Percentiles rank a stretch among this genome's conserved stretches.
These are phyloP conservation scores for Helicosporidium sp. DNA, from an alignment of 139 green algal species.

Conservation along the genomic window DNA sequence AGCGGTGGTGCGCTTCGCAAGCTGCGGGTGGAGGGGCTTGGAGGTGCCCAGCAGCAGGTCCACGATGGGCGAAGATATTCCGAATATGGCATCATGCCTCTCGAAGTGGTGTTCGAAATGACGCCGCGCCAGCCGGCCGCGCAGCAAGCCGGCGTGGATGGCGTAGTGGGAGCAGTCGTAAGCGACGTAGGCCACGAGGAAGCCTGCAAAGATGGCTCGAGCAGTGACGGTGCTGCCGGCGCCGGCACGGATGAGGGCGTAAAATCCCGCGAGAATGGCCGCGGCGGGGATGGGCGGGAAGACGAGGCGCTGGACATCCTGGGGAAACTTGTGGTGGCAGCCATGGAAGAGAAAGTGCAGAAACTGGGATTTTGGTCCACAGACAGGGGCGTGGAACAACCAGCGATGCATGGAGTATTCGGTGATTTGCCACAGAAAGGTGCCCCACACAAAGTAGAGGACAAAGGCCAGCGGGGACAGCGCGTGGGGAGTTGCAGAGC, in stretches of 20 bases:
- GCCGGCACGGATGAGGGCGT: slow-evolving; percentile 10
- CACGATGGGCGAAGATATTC: slow-evolving; percentile 56
- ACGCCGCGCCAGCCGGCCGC: slow-evolving; percentile 20
- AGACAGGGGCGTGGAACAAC: slow-evolving; percentile 70
- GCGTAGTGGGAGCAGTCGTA: slow-evolving; percentile 82
- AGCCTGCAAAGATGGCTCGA: slow-evolving; percentile 45
- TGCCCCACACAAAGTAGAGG: too few relatives aligned
- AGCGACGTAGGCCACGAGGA: slow-evolving; percentile 63
- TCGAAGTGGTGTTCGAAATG: slow-evolving; percentile 71
- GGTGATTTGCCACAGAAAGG: slow-evolving; percentile 55
- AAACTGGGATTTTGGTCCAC: too few relatives aligned
- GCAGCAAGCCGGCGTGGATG: slow-evolving; percentile 35
- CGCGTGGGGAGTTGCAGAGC: too few relatives aligned
- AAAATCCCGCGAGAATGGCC: slow-evolving; percentile 20
- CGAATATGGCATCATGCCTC: slow-evolving; percentile 33
- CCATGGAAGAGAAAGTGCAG: slow-evolving; percentile 87
- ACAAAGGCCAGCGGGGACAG: too few relatives aligned
- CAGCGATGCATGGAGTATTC: slow-evolving; percentile 86
- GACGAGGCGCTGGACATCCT: slow-evolving; percentile 65
- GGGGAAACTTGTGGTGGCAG: slow-evolving; percentile 87
- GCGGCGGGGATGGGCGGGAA: slow-evolving; percentile 68
- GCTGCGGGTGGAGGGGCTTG: not conserved
- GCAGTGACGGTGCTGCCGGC: too few relatives aligned
- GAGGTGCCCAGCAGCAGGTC: slow-evolving; percentile 49
- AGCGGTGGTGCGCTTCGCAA: too few relatives aligned